Evolutionary conservation across 805 yeast genomes (phyloP), one percentile per base, ranked within the genome.

Genomic region (Candida coquimbonensis): DNA sequence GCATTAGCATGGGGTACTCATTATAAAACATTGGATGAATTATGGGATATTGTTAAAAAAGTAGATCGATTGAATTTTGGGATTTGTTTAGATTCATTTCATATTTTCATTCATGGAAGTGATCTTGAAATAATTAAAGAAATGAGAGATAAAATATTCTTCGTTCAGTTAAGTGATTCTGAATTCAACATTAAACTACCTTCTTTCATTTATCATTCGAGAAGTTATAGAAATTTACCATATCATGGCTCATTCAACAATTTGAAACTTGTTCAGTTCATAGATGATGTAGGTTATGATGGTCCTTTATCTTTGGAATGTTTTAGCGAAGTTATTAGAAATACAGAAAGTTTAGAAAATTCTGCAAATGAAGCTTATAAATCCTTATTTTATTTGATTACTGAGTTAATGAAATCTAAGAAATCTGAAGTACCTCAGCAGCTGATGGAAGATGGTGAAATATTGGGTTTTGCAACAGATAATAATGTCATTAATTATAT

Each of bases 81-180:
- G 6, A 36, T 56, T 2, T 60, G 64, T 39, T 38, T 62, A 35
- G 66, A 62, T 43, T 54, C 63, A 4, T 62, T 56, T 53, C 65
- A 62, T 46, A 49, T 58, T n/a, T 49, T 47, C n/a, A 52, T 53
- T 13, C 36, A 36, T 4, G 26, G 37, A 1, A 34, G 54, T 31
- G 50, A 48, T 14, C 13, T 45, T 16, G 34, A 45, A 19, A 25
- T 45, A 9, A 40, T 41, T 11, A 40, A 39, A 31, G 47, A 53
- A 17, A 53, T 52, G 32, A 36, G 24, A 21, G 49, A 39, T 14
- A 59, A 57, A 39, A 39, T 62, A 4, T 60, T 60, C 41, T 53
- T 53, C 37, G 53, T 62, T 19, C 66, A 62, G 37, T 48, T 56
- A n/a, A 53, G 61, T 49, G 66, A 62, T 46, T 44, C 45, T 8